Conservation (phyloP, 2,329 filamentous ascomycete genomes). For the Pseudogymnoascus sp. region DNA sequence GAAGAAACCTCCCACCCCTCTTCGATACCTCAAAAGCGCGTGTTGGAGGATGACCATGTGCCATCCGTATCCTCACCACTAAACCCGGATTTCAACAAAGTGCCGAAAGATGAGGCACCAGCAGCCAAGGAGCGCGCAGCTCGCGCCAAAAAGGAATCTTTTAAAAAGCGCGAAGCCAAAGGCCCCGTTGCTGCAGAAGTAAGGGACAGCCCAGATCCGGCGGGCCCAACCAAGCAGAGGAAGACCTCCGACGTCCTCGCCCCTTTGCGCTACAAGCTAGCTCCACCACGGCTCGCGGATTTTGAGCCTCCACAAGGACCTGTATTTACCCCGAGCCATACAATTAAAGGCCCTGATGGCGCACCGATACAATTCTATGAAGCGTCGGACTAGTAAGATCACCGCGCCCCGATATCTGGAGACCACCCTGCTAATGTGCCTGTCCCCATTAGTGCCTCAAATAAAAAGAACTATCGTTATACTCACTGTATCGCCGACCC, state of each 20-base stretch:
- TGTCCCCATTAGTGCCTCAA: slow-evolving; percentile 42
- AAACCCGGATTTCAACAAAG: slow-evolving; percentile 54
- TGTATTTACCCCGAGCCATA: slow-evolving; percentile 50
- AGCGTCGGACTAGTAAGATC: slow-evolving; percentile 55
- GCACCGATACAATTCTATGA: slow-evolving; percentile 52
- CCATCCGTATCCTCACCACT: slow-evolving; percentile 68
- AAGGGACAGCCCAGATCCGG: slow-evolving; percentile 52
- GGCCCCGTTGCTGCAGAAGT: slow-evolving; percentile 35
- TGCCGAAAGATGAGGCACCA: slow-evolving; percentile 41
- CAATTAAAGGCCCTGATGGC: slow-evolving; percentile 42
- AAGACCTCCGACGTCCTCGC: slow-evolving; percentile 35
- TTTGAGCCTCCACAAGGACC: slow-evolving; percentile 54
- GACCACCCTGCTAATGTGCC: neutral
- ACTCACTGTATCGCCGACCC: slow-evolving; percentile 87
- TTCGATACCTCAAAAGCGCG: slow-evolving; percentile 57
- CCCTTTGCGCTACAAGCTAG: slow-evolving; percentile 56
- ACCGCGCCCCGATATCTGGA: neutral
- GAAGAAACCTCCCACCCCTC: slow-evolving; percentile 36
- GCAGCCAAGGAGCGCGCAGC: slow-evolving; percentile 28
- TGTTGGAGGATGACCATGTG: slow-evolving; percentile 61
- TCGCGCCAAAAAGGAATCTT: slow-evolving; percentile 56
- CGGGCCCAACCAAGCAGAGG: slow-evolving; percentile 28
- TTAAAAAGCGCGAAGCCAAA: slow-evolving; percentile 63
- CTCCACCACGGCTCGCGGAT: slow-evolving; percentile 54
- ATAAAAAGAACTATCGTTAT: slow-evolving; percentile 75